Conservation (phyloP, 306 rosid species). For the Mimosa pudica region DNA sequence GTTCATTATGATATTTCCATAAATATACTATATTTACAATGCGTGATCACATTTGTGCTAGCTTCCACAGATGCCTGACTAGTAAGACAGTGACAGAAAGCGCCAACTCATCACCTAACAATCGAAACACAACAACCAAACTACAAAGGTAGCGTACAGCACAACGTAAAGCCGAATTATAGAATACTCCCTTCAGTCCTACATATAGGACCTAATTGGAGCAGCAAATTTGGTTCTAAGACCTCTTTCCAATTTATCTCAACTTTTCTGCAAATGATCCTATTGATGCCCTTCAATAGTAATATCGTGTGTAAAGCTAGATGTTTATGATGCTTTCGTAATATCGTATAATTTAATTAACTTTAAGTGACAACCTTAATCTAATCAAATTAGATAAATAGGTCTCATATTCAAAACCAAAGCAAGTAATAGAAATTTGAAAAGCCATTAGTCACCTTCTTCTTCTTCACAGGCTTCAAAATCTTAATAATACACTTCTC, state of each 20-base stretch:
- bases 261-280: too few relatives aligned
- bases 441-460: conserved; percentile 59
- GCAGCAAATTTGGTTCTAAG: too few relatives aligned
- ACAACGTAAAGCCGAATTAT: background rate
- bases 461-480: conserved; percentile 93
- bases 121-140: conserved; percentile 11
- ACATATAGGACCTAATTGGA: too few relatives aligned
- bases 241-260: too few relatives aligned
- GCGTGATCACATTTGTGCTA: background rate
- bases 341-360: too few relatives aligned
- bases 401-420: too few relatives aligned
- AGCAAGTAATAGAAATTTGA: background rate
- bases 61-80: background rate
- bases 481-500: conserved; percentile 88
- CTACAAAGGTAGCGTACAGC: background rate
- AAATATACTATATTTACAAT: conserved; percentile 3
- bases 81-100: background rate
- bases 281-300: too few relatives aligned
- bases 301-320: too few relatives aligned
- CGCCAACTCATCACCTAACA: conserved; percentile 10
- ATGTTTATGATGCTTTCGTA: too few relatives aligned
- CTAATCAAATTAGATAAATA: too few relatives aligned
- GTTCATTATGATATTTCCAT: conserved; percentile 12
- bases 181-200: too few relatives aligned
- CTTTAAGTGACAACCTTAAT: too few relatives aligned